These are phyloP conservation scores for Fraxinus paxiana DNA, from an alignment of 305 asterid species.

Conservation along the genomic window DNA sequence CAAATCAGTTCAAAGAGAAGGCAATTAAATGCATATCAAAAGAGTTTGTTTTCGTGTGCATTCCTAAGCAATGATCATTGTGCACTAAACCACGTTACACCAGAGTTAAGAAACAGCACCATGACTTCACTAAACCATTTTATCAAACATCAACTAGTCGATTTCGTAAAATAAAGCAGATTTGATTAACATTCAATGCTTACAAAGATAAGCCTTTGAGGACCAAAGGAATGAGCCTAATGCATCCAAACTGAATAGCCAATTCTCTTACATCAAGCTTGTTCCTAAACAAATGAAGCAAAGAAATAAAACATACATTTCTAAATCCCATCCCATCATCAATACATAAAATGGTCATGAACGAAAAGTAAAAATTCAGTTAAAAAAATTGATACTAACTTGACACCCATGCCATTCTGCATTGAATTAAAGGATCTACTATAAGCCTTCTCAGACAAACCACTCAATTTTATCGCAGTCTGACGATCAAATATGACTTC, in stretches of 20 bases:
- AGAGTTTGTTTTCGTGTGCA: neutral
- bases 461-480: constrained; percentile 66
- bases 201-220: constrained; percentile 66
- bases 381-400: constrained; percentile 40
- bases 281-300: constrained; percentile 43
- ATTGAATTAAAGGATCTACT: constrained; percentile 76
- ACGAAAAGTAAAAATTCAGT: neutral
- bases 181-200: constrained; percentile 24
- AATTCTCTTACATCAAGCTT: constrained; percentile 79
- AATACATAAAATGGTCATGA: constrained; percentile 4
- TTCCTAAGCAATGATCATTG: neutral
- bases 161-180: neutral
- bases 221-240: constrained; percentile 74
- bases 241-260: constrained; percentile 86
- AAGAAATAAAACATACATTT: neutral
- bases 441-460: constrained; percentile 84
- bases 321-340: neutral
- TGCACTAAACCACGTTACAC: neutral
- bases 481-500: constrained; percentile 72
- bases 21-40: neutral
- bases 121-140: neutral
- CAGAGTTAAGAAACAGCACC: neutral
- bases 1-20: neutral
- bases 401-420: constrained; percentile 88
- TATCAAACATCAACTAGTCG: neutral